Evolutionary conservation across 2,329 filamentous ascomycete species (phyloP), one percentile per base, ranked within the genome.

Genomic region (Fusarium verrucosum): DNA sequence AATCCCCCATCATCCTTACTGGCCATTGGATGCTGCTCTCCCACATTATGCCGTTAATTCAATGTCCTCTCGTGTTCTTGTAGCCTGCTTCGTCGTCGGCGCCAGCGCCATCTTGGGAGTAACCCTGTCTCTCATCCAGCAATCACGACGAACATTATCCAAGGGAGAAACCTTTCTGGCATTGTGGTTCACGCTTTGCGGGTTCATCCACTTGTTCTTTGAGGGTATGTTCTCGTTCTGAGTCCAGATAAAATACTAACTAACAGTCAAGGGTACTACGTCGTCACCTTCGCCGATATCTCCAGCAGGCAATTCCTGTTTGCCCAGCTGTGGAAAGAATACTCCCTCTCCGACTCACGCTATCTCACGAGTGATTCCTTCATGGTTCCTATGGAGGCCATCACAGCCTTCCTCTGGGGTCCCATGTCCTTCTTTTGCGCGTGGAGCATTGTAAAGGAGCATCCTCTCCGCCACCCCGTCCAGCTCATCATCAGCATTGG

Each of bases 171-270:
- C 87, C 41, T 68, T 83, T 13, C 85, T 84, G 6, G 85, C 89
- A 20, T 77, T 92, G 77, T 94, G 92, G 92, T 94, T 94, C 75
- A 83, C 89, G 20, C 81, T 94, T 14, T 91, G 89, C 83, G 85
- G 79, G 74, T 84, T 66, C 61, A 81, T 80, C 58, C 79, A 81
- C 61, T 49, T 79, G 20, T 75, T 79, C 64, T 77, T 82, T 35
- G 80, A 83, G 68, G 78, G 76, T 77, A 62, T 11, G 7, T n/a
- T 4, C 13, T 7, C 22, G 3, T 9, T 4, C 16, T 2, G 10
- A 10, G 8, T 5, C 3, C 3, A 3, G 1, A 10, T 4, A 1
- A 20, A 17, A 30, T 42, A 7, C 44, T 68, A 14, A 62, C 17
- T 1, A 4, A 2, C 2, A n/a, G n/a, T n/a, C n/a, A 10, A 82